phyloP scores from a whole-genome alignment of 441 rosid genomes.

The Biscutella laevigata region DNA sequence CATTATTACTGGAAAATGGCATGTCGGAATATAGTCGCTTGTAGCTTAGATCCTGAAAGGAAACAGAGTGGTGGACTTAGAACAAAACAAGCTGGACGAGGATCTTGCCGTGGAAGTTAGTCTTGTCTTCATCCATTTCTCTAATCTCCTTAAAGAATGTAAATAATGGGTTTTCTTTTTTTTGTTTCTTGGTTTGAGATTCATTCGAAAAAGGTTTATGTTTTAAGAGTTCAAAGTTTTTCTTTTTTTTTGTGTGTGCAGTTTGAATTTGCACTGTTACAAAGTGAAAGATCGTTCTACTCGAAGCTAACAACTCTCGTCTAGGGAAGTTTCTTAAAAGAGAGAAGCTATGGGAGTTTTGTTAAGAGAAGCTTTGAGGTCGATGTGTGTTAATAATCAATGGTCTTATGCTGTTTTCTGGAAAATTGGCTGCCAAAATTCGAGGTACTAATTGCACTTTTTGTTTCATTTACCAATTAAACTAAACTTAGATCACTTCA shows the following conservation, averaged over 20 bases:
- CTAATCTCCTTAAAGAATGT: conserved; percentile 20
- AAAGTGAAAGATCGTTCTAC: conserved; percentile 13
- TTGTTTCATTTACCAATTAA: not conserved
- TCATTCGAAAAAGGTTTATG: not conserved
- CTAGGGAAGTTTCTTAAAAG: not conserved
- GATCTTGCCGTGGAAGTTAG: conserved; percentile 99
- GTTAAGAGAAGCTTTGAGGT: conserved; percentile 66
- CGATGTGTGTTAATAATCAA: conserved; percentile 54
- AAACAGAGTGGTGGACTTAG: conserved; percentile 86
- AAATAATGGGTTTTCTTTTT: conserved; percentile 1
- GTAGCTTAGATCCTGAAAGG: conserved; percentile 89
- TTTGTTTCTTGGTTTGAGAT: not conserved
- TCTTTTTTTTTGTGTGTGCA: conserved; percentile 2
- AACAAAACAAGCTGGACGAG: conserved; percentile 95
- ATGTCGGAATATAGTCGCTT: conserved; percentile 46
- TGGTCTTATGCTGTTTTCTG: conserved; percentile 94
- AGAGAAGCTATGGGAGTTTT: conserved; percentile 41
- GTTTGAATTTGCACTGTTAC: conserved; percentile 24
- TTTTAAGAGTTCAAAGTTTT: not conserved
- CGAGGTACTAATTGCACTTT: conserved; percentile 35
- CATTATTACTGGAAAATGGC: conserved; percentile 33
- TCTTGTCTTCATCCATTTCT: conserved; percentile 9
- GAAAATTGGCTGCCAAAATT: conserved; percentile 87
- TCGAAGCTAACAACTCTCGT: not conserved
- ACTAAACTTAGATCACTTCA: not conserved